phyloP scores from a whole-genome alignment of 495 filamentous ascomycete genomes.

The Penicillium ucsense region DNA sequence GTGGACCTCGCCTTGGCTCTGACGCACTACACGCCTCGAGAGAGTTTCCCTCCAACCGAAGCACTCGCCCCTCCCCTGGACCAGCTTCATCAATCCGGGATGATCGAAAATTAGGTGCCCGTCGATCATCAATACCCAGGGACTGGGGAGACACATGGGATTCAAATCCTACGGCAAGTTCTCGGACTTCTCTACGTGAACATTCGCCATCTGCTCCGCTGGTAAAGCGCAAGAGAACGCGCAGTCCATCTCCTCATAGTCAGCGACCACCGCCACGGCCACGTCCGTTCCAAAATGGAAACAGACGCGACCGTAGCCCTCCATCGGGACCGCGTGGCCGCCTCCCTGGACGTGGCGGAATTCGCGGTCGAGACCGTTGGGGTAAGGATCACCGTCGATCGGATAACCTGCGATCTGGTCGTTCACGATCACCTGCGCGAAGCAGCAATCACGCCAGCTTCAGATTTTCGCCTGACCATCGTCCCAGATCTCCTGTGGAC shows the following conservation, averaged over 20 bases:
- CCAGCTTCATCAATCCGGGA: slow-evolving; percentile 7
- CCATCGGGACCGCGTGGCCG: slow-evolving; percentile 20
- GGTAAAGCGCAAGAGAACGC: slow-evolving; percentile 36
- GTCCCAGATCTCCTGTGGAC: slow-evolving; percentile 19
- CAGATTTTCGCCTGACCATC: slow-evolving; percentile 20
- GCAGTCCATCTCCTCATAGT: slow-evolving; percentile 35
- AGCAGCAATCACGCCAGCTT: slow-evolving; percentile 10
- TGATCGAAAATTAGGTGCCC: slow-evolving; percentile 7
- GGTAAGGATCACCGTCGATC: slow-evolving; percentile 20
- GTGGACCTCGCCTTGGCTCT: slow-evolving; percentile 22
- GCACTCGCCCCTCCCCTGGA: slow-evolving; percentile 25
- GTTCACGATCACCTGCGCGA: slow-evolving; percentile 24
- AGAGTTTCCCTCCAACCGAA: slow-evolving; percentile 22
- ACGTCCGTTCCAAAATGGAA: slow-evolving; percentile 17
- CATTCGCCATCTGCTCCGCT: slow-evolving; percentile 25
- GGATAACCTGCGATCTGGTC: slow-evolving; percentile 13
- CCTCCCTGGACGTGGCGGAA: slow-evolving; percentile 24
- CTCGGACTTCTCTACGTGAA: slow-evolving; percentile 16
- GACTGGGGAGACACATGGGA: slow-evolving; percentile 14
- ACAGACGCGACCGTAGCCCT: slow-evolving; percentile 25
- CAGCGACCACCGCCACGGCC: slow-evolving; percentile 14
- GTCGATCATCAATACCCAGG: slow-evolving; percentile 7
- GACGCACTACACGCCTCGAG: slow-evolving; percentile 21
- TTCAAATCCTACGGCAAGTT: slow-evolving; percentile 13
- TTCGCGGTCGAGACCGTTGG: slow-evolving; percentile 28